phyloP scores from a whole-genome alignment of 768 basidiomycete genomes.

The Naganishia friedmannii region DNA sequence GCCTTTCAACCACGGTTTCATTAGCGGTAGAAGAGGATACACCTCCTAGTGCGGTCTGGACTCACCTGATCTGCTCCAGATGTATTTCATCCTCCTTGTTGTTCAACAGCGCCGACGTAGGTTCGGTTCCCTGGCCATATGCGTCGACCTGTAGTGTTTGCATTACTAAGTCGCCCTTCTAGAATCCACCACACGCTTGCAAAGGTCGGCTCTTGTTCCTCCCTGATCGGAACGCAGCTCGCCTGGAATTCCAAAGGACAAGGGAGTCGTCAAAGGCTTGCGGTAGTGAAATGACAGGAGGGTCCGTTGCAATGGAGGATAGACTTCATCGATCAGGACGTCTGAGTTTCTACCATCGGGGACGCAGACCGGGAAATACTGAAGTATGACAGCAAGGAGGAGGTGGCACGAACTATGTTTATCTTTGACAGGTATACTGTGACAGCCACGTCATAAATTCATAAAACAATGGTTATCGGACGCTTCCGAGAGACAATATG shows the following conservation, averaged over 20 bases:
- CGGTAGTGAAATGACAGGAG: background rate
- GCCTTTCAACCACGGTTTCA: constrained; percentile 56
- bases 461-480: background rate
- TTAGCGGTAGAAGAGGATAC: background rate
- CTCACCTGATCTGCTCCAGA: constrained; percentile 39
- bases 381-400: background rate
- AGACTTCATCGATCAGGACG: background rate
- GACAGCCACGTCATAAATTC: background rate
- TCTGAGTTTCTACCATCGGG: no score
- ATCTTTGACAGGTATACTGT: background rate
- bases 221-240: background rate
- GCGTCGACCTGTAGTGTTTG: background rate
- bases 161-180: background rate
- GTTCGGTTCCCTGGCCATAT: background rate
- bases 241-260: background rate
- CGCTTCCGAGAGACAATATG: background rate
- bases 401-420: background rate
- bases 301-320: background rate
- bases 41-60: background rate
- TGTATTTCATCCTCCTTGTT: constrained; percentile 32
- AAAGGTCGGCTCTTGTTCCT: background rate
- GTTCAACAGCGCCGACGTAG: constrained; percentile 11
- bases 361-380: background rate
- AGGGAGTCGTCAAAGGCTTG: background rate
- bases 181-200: background rate